Base-by-base conservation (phyloP, 306 rosid genomes). In the Quercus variabilis region DNA sequence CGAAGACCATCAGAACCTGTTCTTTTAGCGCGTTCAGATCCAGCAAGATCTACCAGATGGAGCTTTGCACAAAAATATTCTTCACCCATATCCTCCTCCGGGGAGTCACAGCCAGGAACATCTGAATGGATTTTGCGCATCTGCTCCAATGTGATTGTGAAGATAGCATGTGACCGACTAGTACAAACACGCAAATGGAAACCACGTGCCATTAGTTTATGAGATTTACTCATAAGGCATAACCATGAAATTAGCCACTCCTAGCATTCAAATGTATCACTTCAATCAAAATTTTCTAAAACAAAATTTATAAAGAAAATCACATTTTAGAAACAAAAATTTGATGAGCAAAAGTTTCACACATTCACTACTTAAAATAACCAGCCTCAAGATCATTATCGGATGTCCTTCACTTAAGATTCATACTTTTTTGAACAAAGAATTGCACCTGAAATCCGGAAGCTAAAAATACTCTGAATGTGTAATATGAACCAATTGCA, bases 81-180 rank as follows among this genome's bases (percentile, higher is more conserved):
- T 86, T 90, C 93, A 71, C 94, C 94, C 89, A 90, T 90, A 78
- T 90, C 94, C 87, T 89, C 94, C 73, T 90, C 94, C 30, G 78
- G 78, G 75, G 85, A 69, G 83, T 87, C 93, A 83, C 80, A 86
- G 76, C 87, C 83, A 12, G 89, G 78, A 86, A 89, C 87, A 80
- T 52, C 77, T 78, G 84, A 86, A 82, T 73, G 90, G 80, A 87
- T 83, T 79, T 90, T 92, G 88, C 21, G 89, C 92, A 92, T 89
- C 82, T 92, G 97, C 85, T 90, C 93, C 77, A 92, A 68, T 70
- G 97, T 92, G 76, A 92, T 90, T 49, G 97, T 92, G 91, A 92
- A 90, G 87, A 92, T 92, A 88, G 97, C 97, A 82, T 92, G 97
- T 79, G 97, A 92, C 77, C 94, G 97, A 82, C 97, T 92, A 69